These are phyloP conservation scores for Cerioporus squamosus DNA, from an alignment of 1,284 basidiomycete genomes.

Conservation along the genomic window DNA sequence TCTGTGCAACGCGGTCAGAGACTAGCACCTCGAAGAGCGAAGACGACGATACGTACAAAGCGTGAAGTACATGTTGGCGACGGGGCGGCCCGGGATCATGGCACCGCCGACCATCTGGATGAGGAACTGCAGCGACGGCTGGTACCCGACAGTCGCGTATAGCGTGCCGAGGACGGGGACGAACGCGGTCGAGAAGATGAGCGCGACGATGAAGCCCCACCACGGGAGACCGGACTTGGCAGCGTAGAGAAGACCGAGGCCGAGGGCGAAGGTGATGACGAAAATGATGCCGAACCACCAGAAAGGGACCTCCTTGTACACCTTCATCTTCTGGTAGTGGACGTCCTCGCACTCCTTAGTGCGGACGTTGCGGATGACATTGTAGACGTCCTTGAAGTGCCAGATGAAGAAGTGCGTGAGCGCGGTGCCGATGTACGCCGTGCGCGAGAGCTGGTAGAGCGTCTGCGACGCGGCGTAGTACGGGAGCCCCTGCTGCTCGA, in stretches of 20 bases:
- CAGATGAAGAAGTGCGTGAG: conserved; percentile 32
- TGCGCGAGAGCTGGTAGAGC: conserved; percentile 18
- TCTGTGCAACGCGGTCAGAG: conserved; percentile 74
- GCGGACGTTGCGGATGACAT: conserved; percentile 25
- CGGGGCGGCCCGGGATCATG: conserved; percentile 46
- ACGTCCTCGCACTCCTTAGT: conserved; percentile 58
- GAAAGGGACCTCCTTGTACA: conserved; percentile 80
- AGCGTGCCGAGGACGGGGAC: conserved; percentile 55
- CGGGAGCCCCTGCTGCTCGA: conserved; percentile 27
- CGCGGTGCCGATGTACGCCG: conserved; percentile 23
- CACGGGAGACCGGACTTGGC: conserved; percentile 55
- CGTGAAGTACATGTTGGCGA: conserved; percentile 72
- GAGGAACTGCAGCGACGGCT: conserved; percentile 52
- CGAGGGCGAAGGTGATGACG: conserved; percentile 59
- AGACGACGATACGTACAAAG: conserved; percentile 38
- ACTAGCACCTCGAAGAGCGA: background rate
- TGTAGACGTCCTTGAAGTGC: conserved; percentile 43
- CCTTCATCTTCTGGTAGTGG: conserved; percentile 84
- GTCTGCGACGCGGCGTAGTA: conserved; percentile 21
- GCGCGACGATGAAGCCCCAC: conserved; percentile 49
- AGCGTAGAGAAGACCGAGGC: conserved; percentile 52
- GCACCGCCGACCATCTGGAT: conserved; percentile 35
- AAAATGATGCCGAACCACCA: conserved; percentile 78
- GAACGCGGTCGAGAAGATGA: conserved; percentile 41
- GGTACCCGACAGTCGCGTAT: conserved; percentile 68